Evolutionary conservation across 1,284 basidiomycete species (phyloP), one percentile per base, ranked within the genome.

Genomic region (Heimioporus punctisporus): DNA sequence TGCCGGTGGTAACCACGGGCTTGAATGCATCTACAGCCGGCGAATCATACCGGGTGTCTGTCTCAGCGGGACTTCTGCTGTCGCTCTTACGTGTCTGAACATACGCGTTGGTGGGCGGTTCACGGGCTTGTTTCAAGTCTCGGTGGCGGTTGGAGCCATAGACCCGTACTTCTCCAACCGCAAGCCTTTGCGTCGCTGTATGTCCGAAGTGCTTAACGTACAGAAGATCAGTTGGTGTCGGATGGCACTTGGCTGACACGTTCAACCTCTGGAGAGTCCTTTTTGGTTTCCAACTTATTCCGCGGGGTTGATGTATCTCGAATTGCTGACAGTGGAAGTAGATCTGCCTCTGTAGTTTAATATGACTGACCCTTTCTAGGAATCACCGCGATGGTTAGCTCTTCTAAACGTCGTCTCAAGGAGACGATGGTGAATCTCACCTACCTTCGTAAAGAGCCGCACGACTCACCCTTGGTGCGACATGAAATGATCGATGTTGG

Each of bases 71-170:
- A 83, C 83, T 51, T 83, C 81, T 1, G 80, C 81, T 62, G 85
- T 91, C 4, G 79, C 87, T 11, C 91, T 91, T 93, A 83, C 63
- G 89, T 92, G 4, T 86, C 87, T 2, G 91, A 93, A 69, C 92
- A 90, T 66, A 81, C 84, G 0, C 91, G 88, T 87, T 25, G 78
- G 86, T 49, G 87, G 88, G 15, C 80, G 87, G 28, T 86, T 89
- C 48, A 88, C 88, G 0, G 87, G 89, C 42, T 65, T 90, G 27
- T 92, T 93, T 79, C 92, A 95, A 66, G 85, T 94, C 70, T 86
- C 92, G 81, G 89, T 92, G 39, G 85, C 86, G 19, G 68, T 81
- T 46, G 88, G 88, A 34, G 87, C 90, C 54, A 90, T 90, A 86
- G 74, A 91, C 46, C 88, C 86, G 1, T 92, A 91, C 69, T 91